Evolutionary conservation across 768 basidiomycete genomes (phyloP).

Genomic region (Amanita rubescens): DNA sequence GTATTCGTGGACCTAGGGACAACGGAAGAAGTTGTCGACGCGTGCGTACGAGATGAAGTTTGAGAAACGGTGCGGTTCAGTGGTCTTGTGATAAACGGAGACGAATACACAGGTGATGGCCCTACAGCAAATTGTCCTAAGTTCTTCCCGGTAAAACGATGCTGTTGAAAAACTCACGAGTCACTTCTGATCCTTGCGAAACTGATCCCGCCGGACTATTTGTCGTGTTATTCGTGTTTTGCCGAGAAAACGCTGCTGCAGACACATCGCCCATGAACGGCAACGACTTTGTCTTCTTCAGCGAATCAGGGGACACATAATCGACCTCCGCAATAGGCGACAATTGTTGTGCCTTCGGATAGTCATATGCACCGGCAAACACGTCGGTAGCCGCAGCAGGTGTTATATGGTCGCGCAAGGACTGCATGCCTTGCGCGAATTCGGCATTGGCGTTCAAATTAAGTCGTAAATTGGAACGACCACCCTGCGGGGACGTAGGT

Average conservation of each 20-base stretch:
- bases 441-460: slow-evolving; percentile 22
- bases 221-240: slow-evolving; percentile 10
- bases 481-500: slow-evolving; percentile 7
- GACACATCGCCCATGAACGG: slow-evolving; percentile 15
- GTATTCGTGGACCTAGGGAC: slow-evolving; percentile 9
- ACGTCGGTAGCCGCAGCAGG: slow-evolving; percentile 23
- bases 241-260: slow-evolving; percentile 7
- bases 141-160: slow-evolving; percentile 4
- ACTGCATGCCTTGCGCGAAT: slow-evolving; percentile 33
- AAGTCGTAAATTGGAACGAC: slow-evolving; percentile 13
- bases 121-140: slow-evolving; percentile 21
- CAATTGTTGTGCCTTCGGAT: slow-evolving; percentile 41
- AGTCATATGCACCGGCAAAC: slow-evolving; percentile 28
- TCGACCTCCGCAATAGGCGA: slow-evolving; percentile 65
- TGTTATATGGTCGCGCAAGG: slow-evolving; percentile 22
- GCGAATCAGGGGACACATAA: slow-evolving; percentile 42
- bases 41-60: slow-evolving; percentile 53
- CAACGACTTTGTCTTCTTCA: slow-evolving; percentile 14
- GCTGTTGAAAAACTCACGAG: slow-evolving; percentile 31
- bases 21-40: slow-evolving; percentile 31
- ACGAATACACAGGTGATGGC: slow-evolving; percentile 39
- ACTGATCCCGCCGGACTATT: slow-evolving; percentile 26
- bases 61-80: slow-evolving; percentile 61
- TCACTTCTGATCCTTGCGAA: slow-evolving; percentile 30
- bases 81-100: slow-evolving; percentile 55